Conservation (phyloP, 2,329 filamentous ascomycete genomes). For the Fusarium napiforme region DNA sequence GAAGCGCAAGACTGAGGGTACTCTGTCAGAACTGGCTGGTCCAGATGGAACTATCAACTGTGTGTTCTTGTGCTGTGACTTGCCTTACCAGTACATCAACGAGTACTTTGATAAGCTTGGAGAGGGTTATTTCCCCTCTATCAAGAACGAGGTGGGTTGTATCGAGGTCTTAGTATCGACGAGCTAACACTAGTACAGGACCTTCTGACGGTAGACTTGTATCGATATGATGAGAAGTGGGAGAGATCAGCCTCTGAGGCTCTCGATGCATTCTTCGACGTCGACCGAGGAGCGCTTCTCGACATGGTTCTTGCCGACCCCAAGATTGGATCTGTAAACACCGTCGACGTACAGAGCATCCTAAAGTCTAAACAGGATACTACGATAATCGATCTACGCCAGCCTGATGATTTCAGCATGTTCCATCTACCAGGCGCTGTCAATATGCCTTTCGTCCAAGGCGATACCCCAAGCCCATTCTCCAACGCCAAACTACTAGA, state of each 20-base stretch:
- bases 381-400: constrained; percentile 58
- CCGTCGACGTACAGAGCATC: constrained; percentile 5
- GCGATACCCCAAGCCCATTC: constrained; percentile 57
- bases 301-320: constrained; percentile 20
- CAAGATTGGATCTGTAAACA: neutral
- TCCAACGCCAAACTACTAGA: constrained; percentile 55
- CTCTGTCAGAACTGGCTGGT: constrained; percentile 56
- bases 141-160: constrained; percentile 53
- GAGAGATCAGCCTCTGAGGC: constrained; percentile 34
- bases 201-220: constrained; percentile 40
- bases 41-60: constrained; percentile 60
- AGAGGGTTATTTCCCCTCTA: constrained; percentile 59
- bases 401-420: constrained; percentile 53
- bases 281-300: constrained; percentile 24
- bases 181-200: constrained; percentile 22
- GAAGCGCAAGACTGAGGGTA: constrained; percentile 58
- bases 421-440: constrained; percentile 57
- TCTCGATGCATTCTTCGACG: constrained; percentile 19
- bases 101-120: constrained; percentile 69
- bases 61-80: constrained; percentile 71
- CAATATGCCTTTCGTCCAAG: constrained; percentile 56
- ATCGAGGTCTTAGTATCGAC: accelerated
- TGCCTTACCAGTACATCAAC: constrained; percentile 71
- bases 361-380: constrained; percentile 42
- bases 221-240: constrained; percentile 45